Conservation (phyloP, 306 rosid genomes). For the Cicer judaicum region DNA sequence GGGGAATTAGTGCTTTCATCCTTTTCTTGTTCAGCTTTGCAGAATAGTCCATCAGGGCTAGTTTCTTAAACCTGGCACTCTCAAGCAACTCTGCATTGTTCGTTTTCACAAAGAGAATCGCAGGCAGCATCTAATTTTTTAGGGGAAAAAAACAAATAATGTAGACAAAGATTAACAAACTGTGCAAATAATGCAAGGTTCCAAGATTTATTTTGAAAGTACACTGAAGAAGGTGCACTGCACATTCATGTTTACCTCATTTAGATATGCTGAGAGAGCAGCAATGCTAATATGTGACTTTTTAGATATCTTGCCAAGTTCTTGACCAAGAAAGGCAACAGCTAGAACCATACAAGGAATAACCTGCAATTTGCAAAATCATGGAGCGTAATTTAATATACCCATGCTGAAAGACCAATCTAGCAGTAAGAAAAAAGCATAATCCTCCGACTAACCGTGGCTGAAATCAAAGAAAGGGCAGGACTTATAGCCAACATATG, state of each 20-base stretch:
- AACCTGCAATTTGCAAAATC: slow-evolving; percentile 53
- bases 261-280: slow-evolving; percentile 80
- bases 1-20: slow-evolving; percentile 91
- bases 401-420: slow-evolving; percentile 31
- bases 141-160: background rate
- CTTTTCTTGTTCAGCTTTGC: slow-evolving; percentile 70
- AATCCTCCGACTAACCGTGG: slow-evolving; percentile 60
- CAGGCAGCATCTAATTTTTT: slow-evolving; percentile 71
- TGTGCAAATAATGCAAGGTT: background rate
- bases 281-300: slow-evolving; percentile 70
- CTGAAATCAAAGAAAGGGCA: slow-evolving; percentile 70
- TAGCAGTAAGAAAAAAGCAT: background rate
- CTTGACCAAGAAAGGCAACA: slow-evolving; percentile 70
- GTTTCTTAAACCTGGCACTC: slow-evolving; percentile 70
- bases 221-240: background rate
- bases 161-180: slow-evolving; percentile 31
- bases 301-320: slow-evolving; percentile 71
- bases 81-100: slow-evolving; percentile 75
- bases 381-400: slow-evolving; percentile 33
- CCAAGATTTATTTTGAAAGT: slow-evolving; percentile 9
- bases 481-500: slow-evolving; percentile 85
- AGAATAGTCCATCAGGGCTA: slow-evolving; percentile 65
- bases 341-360: slow-evolving; percentile 75
- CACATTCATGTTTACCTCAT: slow-evolving; percentile 62
- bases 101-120: slow-evolving; percentile 85